Percentiles rank a stretch among this genome's conserved stretches.
These are phyloP conservation scores for Sequoiadendron giganteum DNA, from an alignment of 75 land plant genomes.

Conservation along the genomic window DNA sequence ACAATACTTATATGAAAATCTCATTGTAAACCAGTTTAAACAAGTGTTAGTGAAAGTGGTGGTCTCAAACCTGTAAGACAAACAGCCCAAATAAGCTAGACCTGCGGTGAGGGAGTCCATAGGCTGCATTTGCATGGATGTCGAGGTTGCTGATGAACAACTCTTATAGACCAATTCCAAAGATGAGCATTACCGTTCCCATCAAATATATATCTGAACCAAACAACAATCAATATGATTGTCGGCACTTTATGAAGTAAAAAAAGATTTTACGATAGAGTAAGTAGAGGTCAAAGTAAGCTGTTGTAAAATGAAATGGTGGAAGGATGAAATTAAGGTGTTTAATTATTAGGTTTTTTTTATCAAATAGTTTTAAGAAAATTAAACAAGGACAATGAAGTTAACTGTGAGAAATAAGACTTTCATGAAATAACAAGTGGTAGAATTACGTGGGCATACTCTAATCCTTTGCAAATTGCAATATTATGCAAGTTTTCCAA, in stretches of 20 bases:
- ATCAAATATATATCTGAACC: conserved; percentile 70
- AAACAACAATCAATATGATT: too few species aligned
- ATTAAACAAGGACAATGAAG: too few species aligned
- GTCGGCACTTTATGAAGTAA: too few species aligned
- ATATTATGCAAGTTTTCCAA: background rate
- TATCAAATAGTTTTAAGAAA: too few species aligned
- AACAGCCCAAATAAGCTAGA: conserved; percentile 78
- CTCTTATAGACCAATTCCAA: conserved; percentile 91
- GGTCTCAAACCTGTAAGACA: conserved; percentile 40
- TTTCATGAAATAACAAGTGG: background rate
- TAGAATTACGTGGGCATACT: background rate
- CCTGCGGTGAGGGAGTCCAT: conserved; percentile 15
- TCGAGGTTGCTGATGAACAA: conserved; percentile 73
- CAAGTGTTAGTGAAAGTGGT: background rate
- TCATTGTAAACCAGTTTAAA: background rate
- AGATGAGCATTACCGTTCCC: conserved; percentile 90
- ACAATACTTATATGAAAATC: too few species aligned
- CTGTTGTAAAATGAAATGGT: too few species aligned
- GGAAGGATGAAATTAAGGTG: too few species aligned
- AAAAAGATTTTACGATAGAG: too few species aligned
- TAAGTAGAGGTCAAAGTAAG: too few species aligned
- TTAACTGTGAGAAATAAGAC: too few species aligned
- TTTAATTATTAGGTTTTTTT: too few species aligned
- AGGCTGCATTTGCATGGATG: conserved; percentile 17
- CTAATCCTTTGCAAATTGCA: background rate